Evolutionary conservation across 306 rosid species (phyloP), one percentile per base, ranked within the genome.

Genomic region (Astragalus membranaceus): DNA sequence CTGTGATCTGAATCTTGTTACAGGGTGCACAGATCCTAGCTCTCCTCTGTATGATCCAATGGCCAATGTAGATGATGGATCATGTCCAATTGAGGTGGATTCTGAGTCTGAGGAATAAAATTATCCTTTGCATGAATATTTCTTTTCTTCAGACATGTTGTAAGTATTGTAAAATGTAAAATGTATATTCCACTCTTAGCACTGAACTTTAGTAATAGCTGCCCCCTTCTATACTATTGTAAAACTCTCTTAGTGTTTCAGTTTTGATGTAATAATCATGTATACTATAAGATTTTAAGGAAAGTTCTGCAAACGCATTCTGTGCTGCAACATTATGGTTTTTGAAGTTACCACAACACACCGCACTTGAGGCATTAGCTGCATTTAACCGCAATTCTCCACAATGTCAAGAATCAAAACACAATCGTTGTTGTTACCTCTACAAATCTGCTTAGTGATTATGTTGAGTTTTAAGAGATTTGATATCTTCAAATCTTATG

Each of bases 21-120:
- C 7, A 2, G 96, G 98, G 12, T 94, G 98, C 83, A 77, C 85
- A n/a, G 97, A 94, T 77, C 98, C 98, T 7, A 81, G 78, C 78
- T 90, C 97, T 0, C 86, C 66, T 13, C 0, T 69, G 0, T 94
- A 84, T 66, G 8, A 94, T 44, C 98, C 98, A 1, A 77, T 88
- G 30, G 98, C 98, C 69, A 94, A 87, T 77, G 89, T 90, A 37
- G 98, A 94, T 14, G 97, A 94, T 57, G 98, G 98, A 48, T 65
- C 98, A 14, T 94, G 96, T 65, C 85, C 86, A 5, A 17, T 84
- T 32, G 92, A 88, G 0, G 5, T 59, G 8, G 89, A 88, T 60
- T 77, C 60, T 17, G 92, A 82, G 35, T 63, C 85, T 46, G 92
- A 76, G 53, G 73, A 75, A 1, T 90, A 83, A 63, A 55, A 64